Conservation (phyloP, 129 eudicot genomes). For the Smallanthus sonchifolius region DNA sequence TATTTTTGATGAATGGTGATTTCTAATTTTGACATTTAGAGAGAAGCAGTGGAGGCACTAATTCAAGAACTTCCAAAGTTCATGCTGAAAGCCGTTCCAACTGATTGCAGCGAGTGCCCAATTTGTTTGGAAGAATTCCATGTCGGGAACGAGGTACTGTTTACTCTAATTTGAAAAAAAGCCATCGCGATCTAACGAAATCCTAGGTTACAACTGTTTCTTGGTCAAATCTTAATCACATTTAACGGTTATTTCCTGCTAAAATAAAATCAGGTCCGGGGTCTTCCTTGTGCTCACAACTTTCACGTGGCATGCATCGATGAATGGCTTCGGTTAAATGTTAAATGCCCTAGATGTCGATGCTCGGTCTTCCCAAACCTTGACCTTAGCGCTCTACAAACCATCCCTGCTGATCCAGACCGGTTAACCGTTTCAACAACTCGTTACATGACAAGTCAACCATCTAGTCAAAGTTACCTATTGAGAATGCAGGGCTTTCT, state of each 20-base stretch:
- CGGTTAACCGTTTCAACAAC: conserved; percentile 56
- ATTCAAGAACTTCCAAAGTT: conserved; percentile 98
- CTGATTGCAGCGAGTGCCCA: conserved; percentile 96
- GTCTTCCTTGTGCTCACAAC: conserved; percentile 98
- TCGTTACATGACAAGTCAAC: conserved; percentile 63
- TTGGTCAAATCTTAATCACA: background rate
- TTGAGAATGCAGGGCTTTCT: conserved; percentile 82
- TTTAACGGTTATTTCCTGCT: background rate
- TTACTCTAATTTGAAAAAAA: background rate
- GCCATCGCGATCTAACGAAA: background rate
- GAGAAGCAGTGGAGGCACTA: conserved; percentile 98
- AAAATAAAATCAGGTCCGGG: conserved; percentile 65
- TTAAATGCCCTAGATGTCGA: conserved; percentile 96
- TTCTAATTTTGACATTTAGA: conserved; percentile 33
- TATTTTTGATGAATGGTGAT: background rate
- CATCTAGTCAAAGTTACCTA: conserved; percentile 72
- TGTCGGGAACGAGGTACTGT: conserved; percentile 82
- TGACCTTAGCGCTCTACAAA: conserved; percentile 92
- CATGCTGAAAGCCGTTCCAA: conserved; percentile 90
- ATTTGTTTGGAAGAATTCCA: conserved; percentile 96
- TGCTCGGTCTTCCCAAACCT: conserved; percentile 94
- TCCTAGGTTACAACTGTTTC: background rate
- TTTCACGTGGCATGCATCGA: conserved; percentile 99
- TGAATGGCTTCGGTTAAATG: conserved; percentile 95
- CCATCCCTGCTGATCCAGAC: conserved; percentile 67